Evolutionary conservation across 495 filamentous ascomycete genomes (phyloP).

Genomic region (Penicillium psychrofluorescens): DNA sequence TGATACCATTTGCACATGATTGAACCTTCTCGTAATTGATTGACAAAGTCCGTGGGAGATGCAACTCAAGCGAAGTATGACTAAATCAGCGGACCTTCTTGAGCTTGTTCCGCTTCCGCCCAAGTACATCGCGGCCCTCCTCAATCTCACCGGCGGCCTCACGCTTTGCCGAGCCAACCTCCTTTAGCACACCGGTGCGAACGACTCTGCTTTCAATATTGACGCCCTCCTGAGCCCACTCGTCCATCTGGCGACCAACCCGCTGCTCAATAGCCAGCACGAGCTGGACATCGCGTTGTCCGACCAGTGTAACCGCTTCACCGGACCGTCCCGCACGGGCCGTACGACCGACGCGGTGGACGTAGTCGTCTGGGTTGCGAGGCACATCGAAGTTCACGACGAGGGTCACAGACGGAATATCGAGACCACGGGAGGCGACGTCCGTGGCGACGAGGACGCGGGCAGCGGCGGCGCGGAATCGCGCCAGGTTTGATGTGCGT

Average conservation of each 20-base stretch:
- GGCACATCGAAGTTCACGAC: conserved; percentile 96
- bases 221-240: conserved; percentile 81
- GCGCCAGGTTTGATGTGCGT: conserved; percentile 75
- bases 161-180: conserved; percentile 85
- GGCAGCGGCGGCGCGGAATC: conserved; percentile 87
- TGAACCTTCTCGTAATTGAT: no score
- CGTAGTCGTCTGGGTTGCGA: conserved; percentile 92
- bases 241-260: conserved; percentile 71
- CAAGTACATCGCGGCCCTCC: conserved; percentile 76
- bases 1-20: conserved; percentile 17
- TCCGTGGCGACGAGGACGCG: conserved; percentile 91
- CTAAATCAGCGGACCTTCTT: conserved; percentile 34
- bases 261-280: conserved; percentile 81
- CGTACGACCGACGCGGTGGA: conserved; percentile 92
- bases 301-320: conserved; percentile 80
- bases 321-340: conserved; percentile 81
- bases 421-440: conserved; percentile 89
- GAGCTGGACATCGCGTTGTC: conserved; percentile 83
- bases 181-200: conserved; percentile 67
- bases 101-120: conserved; percentile 37
- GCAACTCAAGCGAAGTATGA: no score
- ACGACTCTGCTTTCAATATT: conserved; percentile 83
- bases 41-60: no score
- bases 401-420: conserved; percentile 85
- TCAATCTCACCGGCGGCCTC: conserved; percentile 85